Percentiles rank a stretch among this genome's conserved stretches.
phyloP scores from a whole-genome alignment of 2,329 filamentous ascomycete species.

The Trichoderma sp. region DNA sequence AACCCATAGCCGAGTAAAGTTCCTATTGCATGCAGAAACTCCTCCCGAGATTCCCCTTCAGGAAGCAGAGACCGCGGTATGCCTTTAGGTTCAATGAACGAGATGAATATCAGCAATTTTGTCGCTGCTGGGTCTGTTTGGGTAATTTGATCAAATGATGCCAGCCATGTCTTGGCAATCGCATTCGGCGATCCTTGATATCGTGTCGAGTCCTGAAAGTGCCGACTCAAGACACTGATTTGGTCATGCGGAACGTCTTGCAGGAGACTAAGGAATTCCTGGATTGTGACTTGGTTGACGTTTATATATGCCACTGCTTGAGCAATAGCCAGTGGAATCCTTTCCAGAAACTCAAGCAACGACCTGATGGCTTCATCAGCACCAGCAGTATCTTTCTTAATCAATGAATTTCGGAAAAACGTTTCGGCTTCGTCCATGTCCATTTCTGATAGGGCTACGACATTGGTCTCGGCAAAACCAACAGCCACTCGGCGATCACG shows the following conservation, averaged over 20 bases:
- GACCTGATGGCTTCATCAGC: conserved; percentile 11
- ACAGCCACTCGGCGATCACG: conserved; percentile 31
- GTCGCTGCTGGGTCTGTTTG: conserved; percentile 29
- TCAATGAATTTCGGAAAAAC: conserved; percentile 29
- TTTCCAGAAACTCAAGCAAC: conserved; percentile 34
- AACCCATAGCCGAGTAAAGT: conserved; percentile 30
- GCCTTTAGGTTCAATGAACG: conserved; percentile 35
- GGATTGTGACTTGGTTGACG: conserved; percentile 24
- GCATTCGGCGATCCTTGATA: conserved; percentile 32
- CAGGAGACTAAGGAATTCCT: conserved; percentile 32
- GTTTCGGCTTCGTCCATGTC: conserved; percentile 26
- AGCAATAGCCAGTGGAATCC: conserved; percentile 40
- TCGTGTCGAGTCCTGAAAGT: conserved; percentile 33
- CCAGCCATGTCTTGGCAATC: conserved; percentile 35
- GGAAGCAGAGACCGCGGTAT: conserved; percentile 37
- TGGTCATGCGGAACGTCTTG: conserved; percentile 27
- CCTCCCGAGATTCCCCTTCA: neutral
- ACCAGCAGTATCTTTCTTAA: neutral
- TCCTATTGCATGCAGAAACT: conserved; percentile 25
- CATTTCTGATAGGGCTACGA: conserved; percentile 32
- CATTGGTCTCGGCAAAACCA: conserved; percentile 25
- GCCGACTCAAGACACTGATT: conserved; percentile 31
- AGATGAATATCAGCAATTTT: conserved; percentile 37
- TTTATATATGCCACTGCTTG: conserved; percentile 40
- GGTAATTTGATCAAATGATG: conserved; percentile 41